These are phyloP conservation scores for Elsinoe ampelina DNA, from an alignment of 2,329 filamentous ascomycete species.

Conservation along the genomic window DNA sequence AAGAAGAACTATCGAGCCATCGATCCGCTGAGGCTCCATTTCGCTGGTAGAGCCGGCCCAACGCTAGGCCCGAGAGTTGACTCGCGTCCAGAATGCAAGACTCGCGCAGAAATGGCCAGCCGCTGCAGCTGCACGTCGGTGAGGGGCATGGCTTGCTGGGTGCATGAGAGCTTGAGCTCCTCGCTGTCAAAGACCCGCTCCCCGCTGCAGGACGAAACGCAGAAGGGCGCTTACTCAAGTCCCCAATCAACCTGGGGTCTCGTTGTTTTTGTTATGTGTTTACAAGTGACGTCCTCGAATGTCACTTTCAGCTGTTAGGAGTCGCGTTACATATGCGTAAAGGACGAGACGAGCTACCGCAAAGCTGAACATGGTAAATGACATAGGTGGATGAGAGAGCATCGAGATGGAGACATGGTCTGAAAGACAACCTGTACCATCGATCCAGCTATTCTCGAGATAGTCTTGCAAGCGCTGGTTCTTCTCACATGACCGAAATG, in stretches of 20 bases:
- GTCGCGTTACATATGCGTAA: neutral
- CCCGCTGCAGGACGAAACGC: conserved; percentile 10
- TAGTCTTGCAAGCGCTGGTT: conserved; percentile 3
- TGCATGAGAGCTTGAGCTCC: neutral
- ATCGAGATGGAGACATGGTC: conserved; percentile 3
- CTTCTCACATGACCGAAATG: neutral
- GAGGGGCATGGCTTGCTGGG: neutral
- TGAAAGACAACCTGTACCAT: neutral
- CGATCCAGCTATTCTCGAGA: conserved; percentile 4
- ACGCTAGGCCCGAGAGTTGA: neutral
- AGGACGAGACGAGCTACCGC: neutral
- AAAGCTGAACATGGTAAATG: neutral
- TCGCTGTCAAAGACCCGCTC: neutral
- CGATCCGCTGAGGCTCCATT: conserved; percentile 5
- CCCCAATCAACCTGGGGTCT: neutral
- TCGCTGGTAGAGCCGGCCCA: neutral
- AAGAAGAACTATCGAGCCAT: conserved; percentile 1
- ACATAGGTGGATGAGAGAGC: conserved; percentile 2
- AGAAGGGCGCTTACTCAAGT: conserved; percentile 4
- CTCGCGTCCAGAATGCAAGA: neutral
- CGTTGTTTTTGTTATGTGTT: conserved; percentile 2
- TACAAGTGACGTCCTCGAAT: conserved; percentile 5
- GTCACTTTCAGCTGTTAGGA: neutral
- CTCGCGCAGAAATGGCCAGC: neutral
- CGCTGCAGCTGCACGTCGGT: neutral